Evolutionary conservation across 805 yeast species (phyloP), one percentile per base, ranked within the genome.

Genomic region (Ogataea wickerhamii): DNA sequence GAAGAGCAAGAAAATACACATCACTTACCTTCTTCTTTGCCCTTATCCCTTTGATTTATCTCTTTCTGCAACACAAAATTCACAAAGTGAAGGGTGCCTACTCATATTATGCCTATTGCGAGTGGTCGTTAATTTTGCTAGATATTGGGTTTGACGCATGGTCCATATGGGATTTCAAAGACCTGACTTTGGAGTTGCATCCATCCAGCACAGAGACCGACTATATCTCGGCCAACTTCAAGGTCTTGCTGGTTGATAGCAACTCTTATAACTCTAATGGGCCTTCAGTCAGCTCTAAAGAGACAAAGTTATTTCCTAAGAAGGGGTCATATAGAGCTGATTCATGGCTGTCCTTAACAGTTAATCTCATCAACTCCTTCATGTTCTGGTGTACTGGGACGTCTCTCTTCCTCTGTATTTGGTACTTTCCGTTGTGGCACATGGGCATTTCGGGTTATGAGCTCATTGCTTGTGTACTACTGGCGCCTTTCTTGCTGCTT

Each of bases 401-500:
- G 3, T 77, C 96, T 0, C 67, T 93, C 42, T 82, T 87, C 30
- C 73, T 93, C 40, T 80, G 93, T 55, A 80, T 93, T 35, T 93
- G 98, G 98, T 87, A 86, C 66, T 93, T 93, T 71, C 98, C 98
- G 8, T 69, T 93, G 45, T 93, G 98, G 98, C 76, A 84, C 57
- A 88, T 93, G 97, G 98, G 97, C 5, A 82, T 93, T 31, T 84
- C 95, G 2, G 98, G 98, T 4, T 89, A 85, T 58, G 98, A 93
- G 63, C 83, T 83, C 0, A 73, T 79, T 3, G 68, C 87, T 32
- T 55, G 77, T 5, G 64, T 78, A 17, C 66, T 80, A 26, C 37
- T 78, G 8, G 71, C 84, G 3, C 87, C 95, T 11, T 14, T 50
- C 11, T 19, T 56, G 7, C 40, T 59, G 11, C 18, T 32, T 1